phyloP scores from a whole-genome alignment of 352 stramenopile genomes.

The Thalassiosira hispida region DNA sequence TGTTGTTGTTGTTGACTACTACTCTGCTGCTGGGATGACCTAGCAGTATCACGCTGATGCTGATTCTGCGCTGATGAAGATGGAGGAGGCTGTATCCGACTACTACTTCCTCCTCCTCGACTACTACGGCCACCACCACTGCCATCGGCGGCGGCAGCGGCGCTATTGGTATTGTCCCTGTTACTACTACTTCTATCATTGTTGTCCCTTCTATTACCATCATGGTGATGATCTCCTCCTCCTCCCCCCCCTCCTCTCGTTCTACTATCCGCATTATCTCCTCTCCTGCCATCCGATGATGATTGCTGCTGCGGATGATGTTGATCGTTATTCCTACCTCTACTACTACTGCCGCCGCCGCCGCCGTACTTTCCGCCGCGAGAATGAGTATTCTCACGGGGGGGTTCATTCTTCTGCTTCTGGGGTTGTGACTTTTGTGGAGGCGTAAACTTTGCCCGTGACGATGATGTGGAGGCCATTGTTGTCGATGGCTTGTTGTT shows the following conservation, averaged over 20 bases:
- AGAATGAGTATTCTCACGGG: background rate
- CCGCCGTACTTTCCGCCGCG: background rate
- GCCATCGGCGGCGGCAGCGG: background rate
- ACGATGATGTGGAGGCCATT: background rate
- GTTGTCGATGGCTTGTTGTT: background rate
- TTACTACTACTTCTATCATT: background rate
- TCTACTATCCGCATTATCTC: too few relatives aligned
- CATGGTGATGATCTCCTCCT: too few relatives aligned
- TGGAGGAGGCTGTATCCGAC: constrained; percentile 3
- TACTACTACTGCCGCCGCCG: too few relatives aligned
- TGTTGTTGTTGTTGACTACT: background rate
- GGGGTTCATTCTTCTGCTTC: constrained; percentile 13
- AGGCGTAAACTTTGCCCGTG: constrained; percentile 32
- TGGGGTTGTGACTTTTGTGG: constrained; percentile 31
- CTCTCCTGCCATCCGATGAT: too few relatives aligned
- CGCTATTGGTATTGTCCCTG: background rate
- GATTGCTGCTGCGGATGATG: too few relatives aligned
- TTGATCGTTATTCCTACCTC: too few relatives aligned
- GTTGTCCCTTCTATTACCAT: too few relatives aligned
- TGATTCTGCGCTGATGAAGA: constrained; percentile 10
- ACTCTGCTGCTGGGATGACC: too few relatives aligned
- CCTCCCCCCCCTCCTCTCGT: too few relatives aligned
- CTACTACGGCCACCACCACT: too few relatives aligned
- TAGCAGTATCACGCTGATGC: constrained; percentile 1
- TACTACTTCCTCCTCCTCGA: too few relatives aligned